phyloP scores from a whole-genome alignment of 495 filamentous ascomycete genomes.

The Aspergillus olivimuriae region DNA sequence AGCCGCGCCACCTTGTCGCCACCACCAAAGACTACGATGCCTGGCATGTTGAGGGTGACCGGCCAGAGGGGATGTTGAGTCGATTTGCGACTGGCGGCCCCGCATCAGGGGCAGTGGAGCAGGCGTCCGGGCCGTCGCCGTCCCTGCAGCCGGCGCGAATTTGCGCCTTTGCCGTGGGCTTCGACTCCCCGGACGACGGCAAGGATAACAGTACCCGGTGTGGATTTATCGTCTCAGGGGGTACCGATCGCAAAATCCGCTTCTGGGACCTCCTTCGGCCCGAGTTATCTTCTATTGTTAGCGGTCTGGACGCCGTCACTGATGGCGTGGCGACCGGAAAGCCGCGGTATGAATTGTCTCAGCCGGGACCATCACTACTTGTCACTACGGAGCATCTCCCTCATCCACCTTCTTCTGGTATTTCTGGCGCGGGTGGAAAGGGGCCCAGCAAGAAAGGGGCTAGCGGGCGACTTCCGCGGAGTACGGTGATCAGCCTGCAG shows the following conservation, averaged over 20 bases:
- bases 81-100: conserved; percentile 65
- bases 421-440: conserved; percentile 23
- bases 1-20: conserved; percentile 23
- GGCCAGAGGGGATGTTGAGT: conserved; percentile 79
- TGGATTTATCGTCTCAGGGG: conserved; percentile 76
- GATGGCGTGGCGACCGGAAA: conserved; percentile 33
- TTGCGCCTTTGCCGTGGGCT: conserved; percentile 43
- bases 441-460: conserved; percentile 29
- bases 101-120: conserved; percentile 40
- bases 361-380: conserved; percentile 60
- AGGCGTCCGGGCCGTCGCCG: conserved; percentile 23
- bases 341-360: conserved; percentile 64
- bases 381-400: conserved; percentile 67
- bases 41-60: conserved; percentile 87
- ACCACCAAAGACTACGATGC: conserved; percentile 68
- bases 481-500: conserved; percentile 81
- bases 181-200: conserved; percentile 42
- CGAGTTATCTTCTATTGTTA: conserved; percentile 70
- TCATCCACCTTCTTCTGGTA: conserved; percentile 17
- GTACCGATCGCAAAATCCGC: conserved; percentile 82
- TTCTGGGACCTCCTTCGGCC: conserved; percentile 82
- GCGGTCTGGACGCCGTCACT: conserved; percentile 68
- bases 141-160: conserved; percentile 28
- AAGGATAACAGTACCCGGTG: conserved; percentile 35
- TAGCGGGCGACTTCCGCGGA: conserved; percentile 54